Conservation (phyloP, 148 eudicot species). For the Rhododendron griersonianum region DNA sequence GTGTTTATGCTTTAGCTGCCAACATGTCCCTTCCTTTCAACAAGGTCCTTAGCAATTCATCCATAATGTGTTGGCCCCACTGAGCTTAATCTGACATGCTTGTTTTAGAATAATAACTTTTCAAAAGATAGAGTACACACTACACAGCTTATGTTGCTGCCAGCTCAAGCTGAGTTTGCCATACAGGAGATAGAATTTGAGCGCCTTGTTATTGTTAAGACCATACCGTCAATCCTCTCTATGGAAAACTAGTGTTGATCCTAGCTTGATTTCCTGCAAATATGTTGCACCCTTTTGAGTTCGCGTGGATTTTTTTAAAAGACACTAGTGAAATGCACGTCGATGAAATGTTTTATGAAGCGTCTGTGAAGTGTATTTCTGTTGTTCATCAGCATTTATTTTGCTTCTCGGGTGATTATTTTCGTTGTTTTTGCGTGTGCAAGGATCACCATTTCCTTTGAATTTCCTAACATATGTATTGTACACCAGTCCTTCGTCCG, state of each 20-base stretch:
- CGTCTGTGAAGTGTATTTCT: background rate
- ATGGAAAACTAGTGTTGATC: background rate
- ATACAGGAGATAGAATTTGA: background rate
- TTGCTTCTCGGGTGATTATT: background rate
- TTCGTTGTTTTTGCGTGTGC: background rate
- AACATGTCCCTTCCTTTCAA: background rate
- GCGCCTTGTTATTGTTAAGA: background rate
- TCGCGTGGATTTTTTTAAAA: background rate
- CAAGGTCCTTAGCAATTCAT: background rate
- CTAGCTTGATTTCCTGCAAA: background rate
- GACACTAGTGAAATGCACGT: background rate
- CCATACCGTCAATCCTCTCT: background rate
- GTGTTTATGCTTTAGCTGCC: background rate
- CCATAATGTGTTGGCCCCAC: background rate
- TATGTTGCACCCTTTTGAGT: background rate
- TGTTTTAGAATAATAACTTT: background rate
- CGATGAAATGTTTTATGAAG: background rate
- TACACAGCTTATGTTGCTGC: background rate
- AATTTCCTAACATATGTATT: background rate
- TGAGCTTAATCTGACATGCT: background rate
- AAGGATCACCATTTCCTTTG: background rate
- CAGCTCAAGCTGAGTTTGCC: background rate
- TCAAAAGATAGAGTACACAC: background rate
- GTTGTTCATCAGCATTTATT: background rate
- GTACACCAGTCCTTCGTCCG: background rate